Evolutionary conservation across 305 asterid genomes (phyloP), one percentile per base, ranked within the genome.

Genomic region (Andrographis paniculata): DNA sequence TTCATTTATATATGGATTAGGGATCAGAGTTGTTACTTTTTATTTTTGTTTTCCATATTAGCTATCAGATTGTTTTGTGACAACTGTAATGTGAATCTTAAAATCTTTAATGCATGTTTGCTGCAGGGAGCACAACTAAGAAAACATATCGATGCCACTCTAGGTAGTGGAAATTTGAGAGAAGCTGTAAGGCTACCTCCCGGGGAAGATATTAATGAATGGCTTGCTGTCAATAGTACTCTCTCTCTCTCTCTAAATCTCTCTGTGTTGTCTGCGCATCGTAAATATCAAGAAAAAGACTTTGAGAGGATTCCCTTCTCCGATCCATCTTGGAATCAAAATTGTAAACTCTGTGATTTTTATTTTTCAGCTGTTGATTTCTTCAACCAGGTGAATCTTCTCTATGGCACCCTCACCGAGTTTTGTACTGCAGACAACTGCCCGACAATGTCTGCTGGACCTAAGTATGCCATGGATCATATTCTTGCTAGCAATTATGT

Each of bases 311-410:
- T 24, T 24, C 30, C 30, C 30, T 24, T 24, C 30, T n/a, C n/a
- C n/a, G n/a, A n/a, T n/a, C n/a, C n/a, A 47, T 17, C 53, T 22
- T 35, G 67, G 56, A 64, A 39, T 35, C 20, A 49, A 66, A 68
- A 67, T 74, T 60, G 66, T 53, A 55, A 45, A 39, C 48, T 52
- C n/a, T 51, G 70, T 69, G 53, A 8, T 61, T 73, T 64, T 58
- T 45, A 42, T 41, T 76, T 59, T 77, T 42, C 86, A 88, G 97
- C 97, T 61, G 97, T 84, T 12, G 97, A 84, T 63, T 88, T 84
- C 84, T 88, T 84, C 94, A 88, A 84, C 73, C 95, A 84, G 75
- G 97, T 88, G 78, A 88, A 88, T 72, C 85, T 88, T 66, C 94
- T 88, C 43, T 88, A 75, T 66, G 95, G 97, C 71, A 88, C 97